Evolutionary conservation across 257 asterid genomes (phyloP).

Genomic region (Linderniella brevidens): DNA sequence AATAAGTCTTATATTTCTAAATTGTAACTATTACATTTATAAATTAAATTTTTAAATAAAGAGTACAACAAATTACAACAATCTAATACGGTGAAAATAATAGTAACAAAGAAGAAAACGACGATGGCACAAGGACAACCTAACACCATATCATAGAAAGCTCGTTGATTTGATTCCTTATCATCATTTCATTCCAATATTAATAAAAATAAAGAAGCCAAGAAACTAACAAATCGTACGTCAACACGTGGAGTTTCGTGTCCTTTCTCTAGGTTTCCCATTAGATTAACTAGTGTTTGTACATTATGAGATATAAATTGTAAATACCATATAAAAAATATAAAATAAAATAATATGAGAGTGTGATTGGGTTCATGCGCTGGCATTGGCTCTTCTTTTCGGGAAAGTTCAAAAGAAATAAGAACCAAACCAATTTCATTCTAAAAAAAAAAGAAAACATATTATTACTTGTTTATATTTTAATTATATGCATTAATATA

Average conservation of each 20-base stretch:
- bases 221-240: conserved; percentile 16
- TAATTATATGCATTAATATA: too few relatives aligned
- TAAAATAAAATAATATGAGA: too few relatives aligned
- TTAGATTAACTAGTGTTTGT: conserved; percentile 21
- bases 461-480: too few relatives aligned
- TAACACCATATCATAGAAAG: conserved; percentile 10
- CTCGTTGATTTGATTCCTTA: conserved; percentile 34
- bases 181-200: conserved; percentile 10
- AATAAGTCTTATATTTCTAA: too few relatives aligned
- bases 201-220: conserved; percentile 19
- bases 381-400: conserved; percentile 44
- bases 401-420: conserved; percentile 12
- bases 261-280: conserved; percentile 9
- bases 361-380: conserved; percentile 6
- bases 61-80: conserved; percentile 5
- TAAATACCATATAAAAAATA: conserved; percentile 5
- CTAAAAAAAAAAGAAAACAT: too few relatives aligned
- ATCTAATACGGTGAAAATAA: not conserved
- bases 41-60: too few relatives aligned
- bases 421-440: not conserved
- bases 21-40: too few relatives aligned
- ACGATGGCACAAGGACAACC: conserved; percentile 24
- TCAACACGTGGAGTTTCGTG: conserved; percentile 10
- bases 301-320: conserved; percentile 4
- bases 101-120: conserved; percentile 14